Evolutionary conservation across 2,329 filamentous ascomycete genomes (phyloP), one percentile per base, ranked within the genome.

Genomic region (Rhinocladiella mackenziei): DNA sequence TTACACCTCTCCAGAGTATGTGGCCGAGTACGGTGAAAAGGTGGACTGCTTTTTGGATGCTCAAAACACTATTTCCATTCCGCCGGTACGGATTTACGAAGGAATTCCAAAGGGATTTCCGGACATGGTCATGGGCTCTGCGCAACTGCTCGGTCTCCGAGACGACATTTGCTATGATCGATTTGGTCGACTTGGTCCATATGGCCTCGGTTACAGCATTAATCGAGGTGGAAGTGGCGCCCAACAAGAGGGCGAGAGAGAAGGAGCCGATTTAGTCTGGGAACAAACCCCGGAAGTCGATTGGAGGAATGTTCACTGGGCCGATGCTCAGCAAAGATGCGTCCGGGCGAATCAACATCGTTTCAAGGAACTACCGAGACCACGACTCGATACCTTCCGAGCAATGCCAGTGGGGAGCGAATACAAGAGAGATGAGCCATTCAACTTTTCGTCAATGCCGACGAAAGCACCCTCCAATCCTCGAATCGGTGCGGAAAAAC

Each of bases 81-180:
- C 91, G 1, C 65, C 75, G 4, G 68, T 95, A 32, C 80, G 81
- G 14, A 84, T 83, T 54, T 89, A 86, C 56, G 72, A 83, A 8
- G 91, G 91, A 2, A 77, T 92, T 2, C 85, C 89, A 0, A 75
- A 78, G 46, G 91, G 89, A 1, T 94, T 94, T 62, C 92, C 92
- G 0, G 80, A 92, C 36, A 78, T 88, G 46, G 78, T 86, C 2
- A 77, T 91, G 59, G 92, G 92, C n/a, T 94, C 88, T 0, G 89
- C 95, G 58, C 80, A 89, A 7, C 65, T 91, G 29, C 67, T 97
- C 9, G 83, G 81, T 0, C 70, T 97, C 25, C 79, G 84, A 13
- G 80, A 94, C 54, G 84, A 94, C 58, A 78, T 96, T 34, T 98
- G 92, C 68, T 96, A 95, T 60, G 92, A 98, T 56, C 78, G 92